phyloP scores from a whole-genome alignment of 257 asterid genomes.

The Solanum arcanum region DNA sequence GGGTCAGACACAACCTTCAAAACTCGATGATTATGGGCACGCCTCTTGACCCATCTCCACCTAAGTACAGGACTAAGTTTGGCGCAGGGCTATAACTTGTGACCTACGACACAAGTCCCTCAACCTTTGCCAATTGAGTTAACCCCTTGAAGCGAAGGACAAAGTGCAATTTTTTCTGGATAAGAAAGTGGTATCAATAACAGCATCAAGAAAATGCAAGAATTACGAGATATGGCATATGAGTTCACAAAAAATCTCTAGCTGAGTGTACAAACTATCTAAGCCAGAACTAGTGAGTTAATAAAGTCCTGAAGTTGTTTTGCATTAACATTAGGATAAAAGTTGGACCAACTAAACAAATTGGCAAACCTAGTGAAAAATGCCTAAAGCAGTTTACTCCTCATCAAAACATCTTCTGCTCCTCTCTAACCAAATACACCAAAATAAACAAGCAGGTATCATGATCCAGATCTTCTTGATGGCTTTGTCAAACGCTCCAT shows the following conservation, averaged over 20 bases:
- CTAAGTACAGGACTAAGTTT: background rate
- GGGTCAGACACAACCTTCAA: background rate
- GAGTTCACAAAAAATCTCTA: background rate
- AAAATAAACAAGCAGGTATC: background rate
- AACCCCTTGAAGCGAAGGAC: background rate
- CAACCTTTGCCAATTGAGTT: background rate
- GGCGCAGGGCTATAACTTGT: background rate
- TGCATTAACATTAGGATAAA: background rate
- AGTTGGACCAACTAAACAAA: background rate
- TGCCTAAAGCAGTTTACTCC: background rate
- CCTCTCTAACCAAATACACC: background rate
- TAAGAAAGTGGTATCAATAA: background rate
- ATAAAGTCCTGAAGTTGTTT: background rate
- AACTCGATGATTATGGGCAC: background rate
- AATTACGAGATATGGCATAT: background rate
- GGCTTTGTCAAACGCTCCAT: background rate
- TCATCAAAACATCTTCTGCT: background rate
- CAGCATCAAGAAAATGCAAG: background rate
- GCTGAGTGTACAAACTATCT: background rate
- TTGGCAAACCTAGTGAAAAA: background rate
- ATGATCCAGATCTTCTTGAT: background rate
- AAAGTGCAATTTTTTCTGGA: background rate
- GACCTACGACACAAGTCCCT: background rate
- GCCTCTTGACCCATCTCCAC: background rate
- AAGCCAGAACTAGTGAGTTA: background rate